Conservation (phyloP, 257 asterid species). For the Galeopsis tetrahit region DNA sequence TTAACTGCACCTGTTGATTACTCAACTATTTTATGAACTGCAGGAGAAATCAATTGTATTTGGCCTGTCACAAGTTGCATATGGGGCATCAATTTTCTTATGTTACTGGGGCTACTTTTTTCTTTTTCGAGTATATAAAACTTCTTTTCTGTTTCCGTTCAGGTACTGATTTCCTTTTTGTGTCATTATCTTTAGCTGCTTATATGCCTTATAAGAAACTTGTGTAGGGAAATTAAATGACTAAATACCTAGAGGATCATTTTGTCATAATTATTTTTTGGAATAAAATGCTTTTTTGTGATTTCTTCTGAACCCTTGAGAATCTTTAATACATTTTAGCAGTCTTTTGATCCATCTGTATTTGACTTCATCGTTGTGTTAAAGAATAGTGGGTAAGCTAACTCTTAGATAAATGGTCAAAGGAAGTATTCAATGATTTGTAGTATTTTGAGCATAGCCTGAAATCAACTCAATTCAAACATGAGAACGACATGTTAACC, state of each 20-base stretch:
- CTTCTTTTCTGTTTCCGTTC: slow-evolving; percentile 75
- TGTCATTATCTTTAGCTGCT: slow-evolving; percentile 12
- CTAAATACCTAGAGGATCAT: slow-evolving; percentile 16
- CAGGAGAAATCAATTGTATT: slow-evolving; percentile 89
- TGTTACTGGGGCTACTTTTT: slow-evolving; percentile 96
- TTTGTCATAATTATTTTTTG: slow-evolving; percentile 5
- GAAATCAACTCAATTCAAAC: not conserved
- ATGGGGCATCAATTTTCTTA: slow-evolving; percentile 70
- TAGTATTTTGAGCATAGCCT: not conserved
- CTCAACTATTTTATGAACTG: slow-evolving; percentile 37
- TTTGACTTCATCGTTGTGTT: slow-evolving; percentile 19
- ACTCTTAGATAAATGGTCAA: slow-evolving; percentile 26
- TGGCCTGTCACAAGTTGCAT: slow-evolving; percentile 86
- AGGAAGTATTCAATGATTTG: slow-evolving; percentile 2
- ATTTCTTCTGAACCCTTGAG: slow-evolving; percentile 8
- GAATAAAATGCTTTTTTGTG: not conserved
- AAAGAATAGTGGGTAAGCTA: not conserved
- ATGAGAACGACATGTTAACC: not conserved
- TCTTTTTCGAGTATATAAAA: slow-evolving; percentile 48
- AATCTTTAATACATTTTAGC: not conserved
- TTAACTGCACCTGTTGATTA: slow-evolving; percentile 27
- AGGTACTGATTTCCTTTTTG: slow-evolving; percentile 52
- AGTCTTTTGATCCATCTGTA: slow-evolving; percentile 10
- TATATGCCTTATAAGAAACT: not conserved
- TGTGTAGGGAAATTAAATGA: slow-evolving; percentile 5